Evolutionary conservation across 2,329 filamentous ascomycete genomes (phyloP).

Genomic region (Penicillium italicum): DNA sequence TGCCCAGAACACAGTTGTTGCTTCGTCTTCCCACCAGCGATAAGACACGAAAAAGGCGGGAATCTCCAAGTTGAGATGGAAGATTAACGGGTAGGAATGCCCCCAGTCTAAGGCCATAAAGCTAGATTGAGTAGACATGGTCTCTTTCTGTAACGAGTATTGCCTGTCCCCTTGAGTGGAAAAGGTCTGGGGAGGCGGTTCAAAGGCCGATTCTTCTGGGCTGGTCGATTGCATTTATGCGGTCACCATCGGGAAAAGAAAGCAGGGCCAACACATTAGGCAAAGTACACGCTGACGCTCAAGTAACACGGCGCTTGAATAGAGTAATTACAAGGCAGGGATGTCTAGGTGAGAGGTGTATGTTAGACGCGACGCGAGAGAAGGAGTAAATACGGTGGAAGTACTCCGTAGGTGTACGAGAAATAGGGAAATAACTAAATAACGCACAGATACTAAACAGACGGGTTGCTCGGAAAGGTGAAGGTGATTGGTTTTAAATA

Average conservation of each 20-base stretch:
- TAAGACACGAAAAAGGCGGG: conserved; percentile 34
- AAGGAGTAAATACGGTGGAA: neutral
- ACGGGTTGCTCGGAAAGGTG: conserved; percentile 9
- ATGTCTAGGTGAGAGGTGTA: neutral
- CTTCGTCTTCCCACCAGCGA: conserved; percentile 44
- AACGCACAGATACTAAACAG: neutral
- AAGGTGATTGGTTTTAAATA: conserved; percentile 15
- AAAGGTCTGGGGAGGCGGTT: conserved; percentile 6
- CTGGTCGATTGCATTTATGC: conserved; percentile 21
- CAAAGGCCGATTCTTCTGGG: conserved; percentile 9
- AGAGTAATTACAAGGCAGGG: conserved; percentile 7
- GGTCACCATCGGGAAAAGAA: neutral
- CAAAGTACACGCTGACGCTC: conserved; percentile 7
- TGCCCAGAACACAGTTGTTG: conserved; percentile 37
- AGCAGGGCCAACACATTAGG: conserved; percentile 14
- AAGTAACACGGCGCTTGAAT: conserved; percentile 13
- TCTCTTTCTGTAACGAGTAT: neutral
- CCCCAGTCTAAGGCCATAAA: conserved; percentile 8
- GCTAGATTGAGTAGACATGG: conserved; percentile 10
- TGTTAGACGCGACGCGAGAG: neutral
- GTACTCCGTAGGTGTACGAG: neutral
- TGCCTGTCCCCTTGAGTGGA: neutral
- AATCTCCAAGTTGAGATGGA: conserved; percentile 29
- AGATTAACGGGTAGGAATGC: conserved; percentile 30
- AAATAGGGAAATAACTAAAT: conserved; percentile 1